Evolutionary conservation across 2,329 filamentous ascomycete species (phyloP).

Genomic region (Alternaria viburni): DNA sequence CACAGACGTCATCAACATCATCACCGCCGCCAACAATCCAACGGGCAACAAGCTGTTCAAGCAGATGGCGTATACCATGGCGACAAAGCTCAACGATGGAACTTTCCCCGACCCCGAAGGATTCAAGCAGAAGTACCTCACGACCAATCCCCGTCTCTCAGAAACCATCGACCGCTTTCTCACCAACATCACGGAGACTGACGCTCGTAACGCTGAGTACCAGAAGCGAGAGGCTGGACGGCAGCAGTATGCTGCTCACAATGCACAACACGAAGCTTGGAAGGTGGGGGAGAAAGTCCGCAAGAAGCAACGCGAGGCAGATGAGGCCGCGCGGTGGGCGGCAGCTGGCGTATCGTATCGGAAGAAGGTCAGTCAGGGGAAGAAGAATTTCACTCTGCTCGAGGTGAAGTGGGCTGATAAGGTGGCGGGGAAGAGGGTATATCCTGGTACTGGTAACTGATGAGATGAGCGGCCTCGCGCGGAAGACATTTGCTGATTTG

Average conservation of each 20-base stretch:
- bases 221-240: background rate
- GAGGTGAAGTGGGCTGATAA: constrained; percentile 1
- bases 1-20: constrained; percentile 2
- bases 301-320: background rate
- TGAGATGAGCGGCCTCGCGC: background rate
- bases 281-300: background rate
- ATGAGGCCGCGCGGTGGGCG: background rate
- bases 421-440: background rate
- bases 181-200: background rate
- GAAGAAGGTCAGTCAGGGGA: background rate
- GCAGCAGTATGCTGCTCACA: background rate
- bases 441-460: background rate
- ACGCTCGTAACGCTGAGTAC: background rate
- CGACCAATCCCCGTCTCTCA: background rate
- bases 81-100: background rate
- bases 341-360: constrained; percentile 2
- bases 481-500: background rate
- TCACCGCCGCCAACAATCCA: background rate
- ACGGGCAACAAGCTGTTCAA: constrained; percentile 4
- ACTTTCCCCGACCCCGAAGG: background rate
- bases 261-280: background rate
- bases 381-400: background rate
- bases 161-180: background rate
- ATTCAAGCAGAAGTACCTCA: background rate
- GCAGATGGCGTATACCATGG: constrained; percentile 8